A percentile compares a stretch with the other conserved stretches of the same genome.
Evolutionary conservation across 306 rosid species (phyloP).

Genomic region (Phaseolus lunatus): DNA sequence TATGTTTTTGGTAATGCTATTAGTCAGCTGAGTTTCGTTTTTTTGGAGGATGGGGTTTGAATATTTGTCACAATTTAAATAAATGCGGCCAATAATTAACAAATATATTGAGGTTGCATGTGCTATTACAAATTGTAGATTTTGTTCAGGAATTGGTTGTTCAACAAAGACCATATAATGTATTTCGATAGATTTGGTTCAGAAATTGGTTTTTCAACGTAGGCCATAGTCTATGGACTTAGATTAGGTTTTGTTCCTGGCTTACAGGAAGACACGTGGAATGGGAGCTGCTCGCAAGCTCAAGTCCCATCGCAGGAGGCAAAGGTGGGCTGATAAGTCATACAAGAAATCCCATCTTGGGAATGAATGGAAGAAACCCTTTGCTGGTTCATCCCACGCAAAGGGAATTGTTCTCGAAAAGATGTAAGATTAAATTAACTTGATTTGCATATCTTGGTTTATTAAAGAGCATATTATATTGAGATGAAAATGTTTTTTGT

Average conservation of each 20-base stretch:
- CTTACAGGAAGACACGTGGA: conserved; percentile 74
- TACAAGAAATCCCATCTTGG: conserved; percentile 88
- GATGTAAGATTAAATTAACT: conserved; percentile 56
- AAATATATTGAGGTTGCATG: background rate
- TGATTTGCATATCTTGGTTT: background rate
- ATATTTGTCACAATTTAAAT: background rate
- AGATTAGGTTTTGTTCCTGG: background rate
- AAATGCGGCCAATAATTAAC: background rate
- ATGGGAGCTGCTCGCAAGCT: conserved; percentile 91
- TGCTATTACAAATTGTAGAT: background rate
- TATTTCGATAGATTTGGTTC: too few relatives aligned
- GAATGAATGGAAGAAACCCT: conserved; percentile 90
- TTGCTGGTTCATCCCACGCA: conserved; percentile 89
- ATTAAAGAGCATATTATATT: background rate
- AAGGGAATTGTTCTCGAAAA: conserved; percentile 88
- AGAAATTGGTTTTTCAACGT: background rate
- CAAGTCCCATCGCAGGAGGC: conserved; percentile 75
- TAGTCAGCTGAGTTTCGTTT: too few relatives aligned
- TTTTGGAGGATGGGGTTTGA: background rate
- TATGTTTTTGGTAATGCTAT: background rate
- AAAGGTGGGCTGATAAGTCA: conserved; percentile 82
- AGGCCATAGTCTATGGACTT: background rate
- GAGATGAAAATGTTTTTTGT: background rate
- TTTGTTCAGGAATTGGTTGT: background rate
- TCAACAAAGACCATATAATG: too few relatives aligned